A percentile compares a stretch with the other conserved stretches of the same genome.
Evolutionary conservation across 768 basidiomycete genomes (phyloP).

Genomic region (Crepidotus variabilis): DNA sequence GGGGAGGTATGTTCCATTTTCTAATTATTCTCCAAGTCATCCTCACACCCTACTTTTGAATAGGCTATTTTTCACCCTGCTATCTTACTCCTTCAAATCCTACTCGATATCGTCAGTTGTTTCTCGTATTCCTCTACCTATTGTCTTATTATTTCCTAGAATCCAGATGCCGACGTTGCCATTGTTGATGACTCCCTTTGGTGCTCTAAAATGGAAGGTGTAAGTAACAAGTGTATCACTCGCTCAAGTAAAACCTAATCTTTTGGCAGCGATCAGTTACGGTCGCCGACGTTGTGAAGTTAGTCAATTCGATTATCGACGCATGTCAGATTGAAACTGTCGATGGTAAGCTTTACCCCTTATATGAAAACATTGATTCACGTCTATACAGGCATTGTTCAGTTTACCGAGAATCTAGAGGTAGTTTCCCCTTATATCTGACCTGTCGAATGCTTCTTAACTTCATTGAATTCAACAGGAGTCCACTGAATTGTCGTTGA

Average conservation of each 20-base stretch:
- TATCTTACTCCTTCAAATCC: slow-evolving; percentile 4
- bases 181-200: slow-evolving; percentile 12
- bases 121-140: neutral
- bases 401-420: neutral
- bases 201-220: slow-evolving; percentile 7
- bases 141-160: neutral
- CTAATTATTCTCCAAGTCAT: neutral
- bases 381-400: neutral
- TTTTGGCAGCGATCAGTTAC: neutral
- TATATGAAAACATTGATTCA: neutral
- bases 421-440: neutral
- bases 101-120: neutral
- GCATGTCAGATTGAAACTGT: neutral
- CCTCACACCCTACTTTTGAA: neutral
- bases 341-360: neutral
- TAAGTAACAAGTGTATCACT: slow-evolving; percentile 9
- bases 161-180: slow-evolving; percentile 7
- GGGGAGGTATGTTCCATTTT: neutral
- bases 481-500: neutral
- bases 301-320: neutral
- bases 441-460: neutral
- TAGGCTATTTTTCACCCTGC: slow-evolving; percentile 2
- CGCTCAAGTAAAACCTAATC: neutral
- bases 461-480: neutral
- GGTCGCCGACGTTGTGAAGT: neutral